Evolutionary conservation across 768 basidiomycete species (phyloP), one percentile per base, ranked within the genome.

Genomic region (Chlorophyllum brunneum): DNA sequence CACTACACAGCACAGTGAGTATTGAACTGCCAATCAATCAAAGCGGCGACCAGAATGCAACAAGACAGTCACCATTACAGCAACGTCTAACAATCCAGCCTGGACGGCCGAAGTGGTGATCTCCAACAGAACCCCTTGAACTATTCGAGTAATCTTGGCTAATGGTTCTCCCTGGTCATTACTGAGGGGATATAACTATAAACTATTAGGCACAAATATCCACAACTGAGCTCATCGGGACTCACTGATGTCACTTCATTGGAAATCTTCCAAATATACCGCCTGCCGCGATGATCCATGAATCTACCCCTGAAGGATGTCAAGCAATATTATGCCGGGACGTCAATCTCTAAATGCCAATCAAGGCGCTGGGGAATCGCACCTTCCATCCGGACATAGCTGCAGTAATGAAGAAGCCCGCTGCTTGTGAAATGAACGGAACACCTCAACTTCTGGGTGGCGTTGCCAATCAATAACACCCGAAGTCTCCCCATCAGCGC

Each of bases 401-500:
- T 48, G 30, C 18, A 59, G 44, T 23, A 55, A 51, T 18, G 46
- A 54, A 31, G 55, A 56, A 15, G 58, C 58, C 16, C 54, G 52
- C 22, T 59, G 58, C 26, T 44, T 39, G 9, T 53, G 55, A n/a
- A 56, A 53, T 18, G 33, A 39, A 38, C 39, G 49, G 36, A 40
- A 49, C 23, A 59, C 51, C 22, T 55, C 53, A 2, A 58, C 46
- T 27, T 56, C 41, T n/a, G 58, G 58, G 10, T 56, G 51, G 16
- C 51, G 43, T 18, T 52, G 42, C 61, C 61, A 61, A 36, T 63
- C 61, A 29, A 63, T 48, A 2, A 33, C 48, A n/a, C 56, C 56
- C 15, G 59, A 61, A 1, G 38, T 31, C 39, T 30, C 31, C 10
- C 57, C 59, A 16, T 56, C 52, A 13, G 54, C 50, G 16, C 55